These are phyloP conservation scores for Singerocomus inundabilis DNA, from an alignment of 1,284 basidiomycete genomes.

Conservation along the genomic window DNA sequence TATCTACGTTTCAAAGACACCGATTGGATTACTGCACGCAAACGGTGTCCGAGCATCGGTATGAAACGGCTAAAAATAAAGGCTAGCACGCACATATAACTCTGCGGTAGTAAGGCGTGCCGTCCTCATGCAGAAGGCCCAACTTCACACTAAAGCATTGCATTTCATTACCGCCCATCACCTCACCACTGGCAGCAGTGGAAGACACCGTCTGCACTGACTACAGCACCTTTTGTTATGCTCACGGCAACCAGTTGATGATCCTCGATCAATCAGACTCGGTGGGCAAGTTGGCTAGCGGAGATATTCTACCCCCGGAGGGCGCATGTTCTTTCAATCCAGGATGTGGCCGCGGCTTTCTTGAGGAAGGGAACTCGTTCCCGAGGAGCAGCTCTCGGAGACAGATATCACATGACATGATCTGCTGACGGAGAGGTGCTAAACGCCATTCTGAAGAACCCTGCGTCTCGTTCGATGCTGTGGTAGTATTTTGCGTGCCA, in stretches of 20 bases:
- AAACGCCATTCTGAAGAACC: neutral
- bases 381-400: conserved; percentile 2
- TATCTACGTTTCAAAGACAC: neutral
- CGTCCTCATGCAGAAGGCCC: neutral
- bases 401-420: conserved; percentile 5
- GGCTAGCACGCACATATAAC: neutral
- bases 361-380: conserved; percentile 8
- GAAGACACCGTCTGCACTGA: conserved; percentile 5
- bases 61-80: conserved; percentile 3
- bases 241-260: conserved; percentile 4
- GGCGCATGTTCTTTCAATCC: conserved; percentile 7
- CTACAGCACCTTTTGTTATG: neutral
- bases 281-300: neutral
- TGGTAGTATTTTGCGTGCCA: conserved; percentile 6
- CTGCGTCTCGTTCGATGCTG: neutral
- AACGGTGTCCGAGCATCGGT: conserved; percentile 4
- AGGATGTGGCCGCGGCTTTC: conserved; percentile 15
- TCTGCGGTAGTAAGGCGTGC: conserved; percentile 11
- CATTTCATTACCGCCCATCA: conserved; percentile 27
- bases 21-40: neutral
- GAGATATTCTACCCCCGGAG: neutral
- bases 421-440: neutral
- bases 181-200: conserved; percentile 2
- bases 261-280: neutral
- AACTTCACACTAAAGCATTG: neutral